These are phyloP conservation scores for Cyphellophora europaea DNA, from an alignment of 2,329 filamentous ascomycete species.

Conservation along the genomic window DNA sequence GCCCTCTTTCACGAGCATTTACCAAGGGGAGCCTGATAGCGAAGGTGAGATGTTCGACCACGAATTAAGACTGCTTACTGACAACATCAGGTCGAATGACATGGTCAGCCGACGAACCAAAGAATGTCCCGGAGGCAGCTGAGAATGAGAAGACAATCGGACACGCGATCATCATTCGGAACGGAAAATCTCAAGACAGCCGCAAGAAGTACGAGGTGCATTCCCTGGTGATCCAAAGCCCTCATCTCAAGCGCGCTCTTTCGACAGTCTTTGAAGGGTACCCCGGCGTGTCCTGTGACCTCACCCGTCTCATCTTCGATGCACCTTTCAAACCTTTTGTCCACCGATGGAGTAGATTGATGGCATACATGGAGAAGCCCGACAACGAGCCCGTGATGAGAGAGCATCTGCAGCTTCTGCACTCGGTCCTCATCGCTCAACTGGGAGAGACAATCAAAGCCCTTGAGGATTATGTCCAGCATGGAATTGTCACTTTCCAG, in stretches of 20 bases:
- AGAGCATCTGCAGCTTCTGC: conserved; percentile 35
- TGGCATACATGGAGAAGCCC: conserved; percentile 26
- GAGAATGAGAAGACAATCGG: conserved; percentile 54
- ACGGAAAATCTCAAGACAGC: conserved; percentile 48
- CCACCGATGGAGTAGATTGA: conserved; percentile 51
- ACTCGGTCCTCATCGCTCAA: conserved; percentile 40
- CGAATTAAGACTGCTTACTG: too few relatives aligned
- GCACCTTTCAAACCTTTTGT: conserved; percentile 56
- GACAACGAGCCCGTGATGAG: conserved; percentile 35
- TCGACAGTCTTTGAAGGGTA: conserved; percentile 47
- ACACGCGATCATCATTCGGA: conserved; percentile 52
- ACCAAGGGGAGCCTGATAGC: too few relatives aligned
- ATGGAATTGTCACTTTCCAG: conserved; percentile 45
- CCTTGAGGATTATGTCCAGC: conserved; percentile 42
- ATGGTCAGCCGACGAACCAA: conserved; percentile 49
- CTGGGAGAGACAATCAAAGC: conserved; percentile 41
- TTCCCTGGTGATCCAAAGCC: conserved; percentile 56
- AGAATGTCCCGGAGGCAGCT: conserved; percentile 45
- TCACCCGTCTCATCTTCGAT: conserved; percentile 52
- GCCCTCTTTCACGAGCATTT: too few relatives aligned
- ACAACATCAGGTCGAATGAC: too few relatives aligned
- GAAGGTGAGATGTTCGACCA: too few relatives aligned
- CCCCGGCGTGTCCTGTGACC: conserved; percentile 48
- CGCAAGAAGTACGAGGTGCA: conserved; percentile 52
- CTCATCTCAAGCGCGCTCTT: conserved; percentile 49